These are phyloP conservation scores for Trametes cinnabarina DNA, from an alignment of 768 basidiomycete species.

Conservation along the genomic window DNA sequence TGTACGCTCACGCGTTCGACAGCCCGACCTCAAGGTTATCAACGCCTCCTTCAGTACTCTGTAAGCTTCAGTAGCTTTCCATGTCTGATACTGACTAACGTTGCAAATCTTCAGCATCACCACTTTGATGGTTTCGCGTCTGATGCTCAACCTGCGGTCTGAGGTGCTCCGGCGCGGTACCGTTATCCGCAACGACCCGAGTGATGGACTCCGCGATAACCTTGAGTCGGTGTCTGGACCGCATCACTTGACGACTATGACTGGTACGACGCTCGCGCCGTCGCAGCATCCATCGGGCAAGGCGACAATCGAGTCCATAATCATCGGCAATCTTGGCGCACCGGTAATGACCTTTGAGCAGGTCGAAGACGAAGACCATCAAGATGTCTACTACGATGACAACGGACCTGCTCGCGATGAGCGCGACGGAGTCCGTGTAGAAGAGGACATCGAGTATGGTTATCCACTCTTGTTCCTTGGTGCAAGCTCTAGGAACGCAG, in stretches of 20 bases:
- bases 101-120: slow-evolving; percentile 14
- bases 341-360: slow-evolving; percentile 17
- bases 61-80: neutral
- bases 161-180: slow-evolving; percentile 16
- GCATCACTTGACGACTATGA: neutral
- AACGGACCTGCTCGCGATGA: neutral
- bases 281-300: neutral
- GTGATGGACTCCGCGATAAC: neutral
- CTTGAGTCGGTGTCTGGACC: neutral
- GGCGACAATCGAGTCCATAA: slow-evolving; percentile 11
- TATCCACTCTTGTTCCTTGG: neutral
- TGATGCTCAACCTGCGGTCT: slow-evolving; percentile 23
- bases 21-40: slow-evolving; percentile 27
- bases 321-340: slow-evolving; percentile 24
- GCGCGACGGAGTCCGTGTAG: neutral
- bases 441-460: neutral
- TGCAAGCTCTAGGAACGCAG: too few species aligned
- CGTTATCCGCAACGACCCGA: slow-evolving; percentile 3
- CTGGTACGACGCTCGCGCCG: neutral
- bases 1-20: neutral
- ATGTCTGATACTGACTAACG: neutral
- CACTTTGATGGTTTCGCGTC: slow-evolving; percentile 24
- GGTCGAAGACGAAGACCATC: slow-evolving; percentile 70
- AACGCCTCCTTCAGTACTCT: slow-evolving; percentile 30
- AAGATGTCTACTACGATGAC: slow-evolving; percentile 1